Evolutionary conservation across 495 filamentous ascomycete genomes (phyloP), one percentile per base, ranked within the genome.

Genomic region (Hypoxylon lienhwacheense): DNA sequence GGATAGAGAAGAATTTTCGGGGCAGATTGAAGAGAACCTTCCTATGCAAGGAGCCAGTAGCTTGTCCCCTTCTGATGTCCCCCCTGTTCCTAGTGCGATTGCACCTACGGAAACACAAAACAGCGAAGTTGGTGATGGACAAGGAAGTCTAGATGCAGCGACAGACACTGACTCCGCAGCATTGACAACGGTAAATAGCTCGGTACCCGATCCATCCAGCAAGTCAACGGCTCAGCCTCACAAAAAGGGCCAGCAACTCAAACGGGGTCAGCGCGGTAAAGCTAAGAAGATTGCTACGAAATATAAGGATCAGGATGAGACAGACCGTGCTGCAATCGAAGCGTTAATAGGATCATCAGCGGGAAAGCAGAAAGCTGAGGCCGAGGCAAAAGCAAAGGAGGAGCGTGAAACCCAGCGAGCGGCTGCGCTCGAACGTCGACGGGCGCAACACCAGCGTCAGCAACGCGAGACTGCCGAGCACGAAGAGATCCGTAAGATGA

Each of bases 281-380:
- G 81, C 83, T 35, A 96, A 93, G 74, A 96, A 95, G 64, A 81
- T 88, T 0, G 89, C 90, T 19, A 71, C 80, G 36, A 97, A 97
- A 71, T 98, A 98, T 69, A 90, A 89, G 24, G 78, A 95, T 61
- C 93, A 98, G 77, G 91, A 96, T 63, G 91, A 95, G 12, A 91
- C 93, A 64, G 93, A 98, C 56, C 88, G 91, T 31, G 82, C 79
- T 25, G 77, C 91, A 1, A 90, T 91, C 46, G 84, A 96, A 65
- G 80, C 81, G 11, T 76, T 97, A 11, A 83, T 96, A 7, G 93
- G 93, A 31, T 84, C 87, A 8, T 74, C 83, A 44, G 81, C 83
- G 1, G 78, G 73, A 0, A 69, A 67, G 7, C 68, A 77, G 59
- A 77, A 78, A 22, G 78, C 74, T 12, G 72, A 79, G 51, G 78